A percentile compares a stretch with the other conserved stretches of the same genome.
phyloP scores from a whole-genome alignment of 306 rosid genomes.

The Cicer arietinum region DNA sequence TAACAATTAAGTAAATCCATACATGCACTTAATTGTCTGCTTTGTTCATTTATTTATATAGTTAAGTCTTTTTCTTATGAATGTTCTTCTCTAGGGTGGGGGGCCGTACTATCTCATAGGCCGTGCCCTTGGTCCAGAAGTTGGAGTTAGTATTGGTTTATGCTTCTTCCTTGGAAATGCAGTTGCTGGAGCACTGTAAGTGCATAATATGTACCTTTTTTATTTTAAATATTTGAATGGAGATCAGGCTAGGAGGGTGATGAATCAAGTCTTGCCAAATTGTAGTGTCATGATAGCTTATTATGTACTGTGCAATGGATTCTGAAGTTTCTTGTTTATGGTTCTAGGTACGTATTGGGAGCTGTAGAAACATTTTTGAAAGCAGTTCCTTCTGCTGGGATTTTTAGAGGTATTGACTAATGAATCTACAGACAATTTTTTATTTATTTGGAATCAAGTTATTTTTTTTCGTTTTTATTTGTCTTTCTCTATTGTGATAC shows the following conservation, averaged over 20 bases:
- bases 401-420: slow-evolving; percentile 79
- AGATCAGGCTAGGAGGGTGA: slow-evolving; percentile 34
- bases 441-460: slow-evolving; percentile 1
- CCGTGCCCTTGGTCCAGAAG: slow-evolving; percentile 99
- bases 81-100: slow-evolving; percentile 77
- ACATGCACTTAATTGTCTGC: slow-evolving; percentile 4
- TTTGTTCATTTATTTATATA: slow-evolving; percentile 34
- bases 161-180: slow-evolving; percentile 99
- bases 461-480: too few relatives aligned
- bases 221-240: slow-evolving; percentile 30
- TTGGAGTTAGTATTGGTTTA: slow-evolving; percentile 99
- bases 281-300: slow-evolving; percentile 40
- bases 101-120: slow-evolving; percentile 99
- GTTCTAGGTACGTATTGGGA: slow-evolving; percentile 92
- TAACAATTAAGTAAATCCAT: background rate
- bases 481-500: too few relatives aligned
- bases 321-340: slow-evolving; percentile 47
- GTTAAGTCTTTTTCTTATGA: slow-evolving; percentile 28
- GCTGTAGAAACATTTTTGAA: slow-evolving; percentile 98
- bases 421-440: background rate
- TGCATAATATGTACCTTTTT: slow-evolving; percentile 40
- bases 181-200: slow-evolving; percentile 99
- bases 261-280: slow-evolving; percentile 32
- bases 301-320: slow-evolving; percentile 14
- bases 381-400: slow-evolving; percentile 94